Evolutionary conservation across 2,329 filamentous ascomycete genomes (phyloP).

Genomic region (Xylariaceae sp.): DNA sequence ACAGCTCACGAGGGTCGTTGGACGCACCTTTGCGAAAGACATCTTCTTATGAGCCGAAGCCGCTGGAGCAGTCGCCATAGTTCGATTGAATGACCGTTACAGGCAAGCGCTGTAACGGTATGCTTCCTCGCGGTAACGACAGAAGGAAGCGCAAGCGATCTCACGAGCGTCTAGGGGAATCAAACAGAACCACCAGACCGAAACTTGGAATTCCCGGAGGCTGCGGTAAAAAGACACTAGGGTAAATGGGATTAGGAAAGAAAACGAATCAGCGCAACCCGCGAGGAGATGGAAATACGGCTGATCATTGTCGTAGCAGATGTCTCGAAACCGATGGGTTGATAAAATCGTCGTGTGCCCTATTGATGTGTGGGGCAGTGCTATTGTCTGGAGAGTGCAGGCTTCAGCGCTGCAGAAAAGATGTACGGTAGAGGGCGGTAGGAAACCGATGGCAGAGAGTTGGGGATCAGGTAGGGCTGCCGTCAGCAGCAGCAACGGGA

Average conservation of each 20-base stretch:
- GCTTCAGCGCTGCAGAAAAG: conserved; percentile 22
- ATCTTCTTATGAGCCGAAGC: conserved; percentile 40
- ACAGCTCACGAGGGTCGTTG: neutral
- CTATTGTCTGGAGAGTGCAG: conserved; percentile 21
- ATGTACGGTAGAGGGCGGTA: conserved; percentile 27
- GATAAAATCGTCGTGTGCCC: conserved; percentile 29
- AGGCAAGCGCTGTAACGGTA: neutral
- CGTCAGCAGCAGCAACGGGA: conserved; percentile 33
- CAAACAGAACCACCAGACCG: conserved; percentile 26
- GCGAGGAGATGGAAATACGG: conserved; percentile 55
- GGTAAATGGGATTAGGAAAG: conserved; percentile 55
- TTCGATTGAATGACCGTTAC: conserved; percentile 17
- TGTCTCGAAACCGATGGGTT: conserved; percentile 44
- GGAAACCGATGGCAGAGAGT: conserved; percentile 21
- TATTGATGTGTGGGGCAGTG: conserved; percentile 23
- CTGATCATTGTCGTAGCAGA: conserved; percentile 61
- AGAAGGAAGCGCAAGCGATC: conserved; percentile 22
- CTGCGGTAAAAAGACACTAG: conserved; percentile 32
- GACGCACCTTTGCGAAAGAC: conserved; percentile 43
- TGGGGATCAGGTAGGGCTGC: conserved; percentile 34
- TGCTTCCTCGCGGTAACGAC: conserved; percentile 3
- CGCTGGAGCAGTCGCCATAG: conserved; percentile 39
- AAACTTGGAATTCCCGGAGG: conserved; percentile 27
- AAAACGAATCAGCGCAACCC: conserved; percentile 61
- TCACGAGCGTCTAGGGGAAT: conserved; percentile 17